A percentile compares a stretch with the other conserved stretches of the same genome.
Evolutionary conservation across 2,329 filamentous ascomycete genomes (phyloP).

Genomic region (Aspergillus amoenus): DNA sequence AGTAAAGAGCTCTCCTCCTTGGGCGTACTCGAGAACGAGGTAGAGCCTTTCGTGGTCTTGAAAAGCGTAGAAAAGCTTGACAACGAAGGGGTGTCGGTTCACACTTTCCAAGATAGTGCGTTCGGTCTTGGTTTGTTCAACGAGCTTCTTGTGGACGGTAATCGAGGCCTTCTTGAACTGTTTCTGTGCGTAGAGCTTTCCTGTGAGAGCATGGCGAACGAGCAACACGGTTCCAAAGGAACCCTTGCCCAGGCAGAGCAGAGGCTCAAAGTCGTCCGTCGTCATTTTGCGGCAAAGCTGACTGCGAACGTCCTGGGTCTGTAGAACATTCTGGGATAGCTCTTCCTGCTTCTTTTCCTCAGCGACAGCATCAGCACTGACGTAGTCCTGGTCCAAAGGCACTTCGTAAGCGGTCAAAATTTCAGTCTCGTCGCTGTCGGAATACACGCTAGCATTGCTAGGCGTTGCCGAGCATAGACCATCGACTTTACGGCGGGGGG

Average conservation of each 20-base stretch:
- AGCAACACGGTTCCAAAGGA: slow-evolving; percentile 93
- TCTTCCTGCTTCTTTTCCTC: slow-evolving; percentile 24
- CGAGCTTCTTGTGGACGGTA: slow-evolving; percentile 89
- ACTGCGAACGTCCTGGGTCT: slow-evolving; percentile 56
- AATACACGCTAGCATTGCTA: slow-evolving; percentile 61
- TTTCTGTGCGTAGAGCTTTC: slow-evolving; percentile 93
- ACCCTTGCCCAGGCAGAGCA: slow-evolving; percentile 92
- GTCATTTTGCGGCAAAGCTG: slow-evolving; percentile 76
- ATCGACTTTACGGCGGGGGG: slow-evolving; percentile 48
- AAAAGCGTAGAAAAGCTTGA: slow-evolving; percentile 97
- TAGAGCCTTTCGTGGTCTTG: slow-evolving; percentile 98
- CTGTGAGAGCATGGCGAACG: slow-evolving; percentile 84
- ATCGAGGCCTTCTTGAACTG: slow-evolving; percentile 97
- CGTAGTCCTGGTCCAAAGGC: slow-evolving; percentile 78
- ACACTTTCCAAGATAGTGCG: slow-evolving; percentile 92
- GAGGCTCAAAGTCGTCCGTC: slow-evolving; percentile 81
- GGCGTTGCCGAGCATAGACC: slow-evolving; percentile 47
- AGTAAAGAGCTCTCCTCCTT: slow-evolving; percentile 95
- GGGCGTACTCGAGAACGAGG: slow-evolving; percentile 93
- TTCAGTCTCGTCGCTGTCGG: slow-evolving; percentile 67
- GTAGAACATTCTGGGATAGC: slow-evolving; percentile 42
- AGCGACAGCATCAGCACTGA: slow-evolving; percentile 58
- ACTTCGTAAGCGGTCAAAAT: slow-evolving; percentile 81
- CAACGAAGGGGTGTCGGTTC: slow-evolving; percentile 94
- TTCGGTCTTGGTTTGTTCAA: slow-evolving; percentile 98